Evolutionary conservation across 1,284 basidiomycete species (phyloP), one percentile per base, ranked within the genome.

Genomic region (Apiotrichum montevideense): DNA sequence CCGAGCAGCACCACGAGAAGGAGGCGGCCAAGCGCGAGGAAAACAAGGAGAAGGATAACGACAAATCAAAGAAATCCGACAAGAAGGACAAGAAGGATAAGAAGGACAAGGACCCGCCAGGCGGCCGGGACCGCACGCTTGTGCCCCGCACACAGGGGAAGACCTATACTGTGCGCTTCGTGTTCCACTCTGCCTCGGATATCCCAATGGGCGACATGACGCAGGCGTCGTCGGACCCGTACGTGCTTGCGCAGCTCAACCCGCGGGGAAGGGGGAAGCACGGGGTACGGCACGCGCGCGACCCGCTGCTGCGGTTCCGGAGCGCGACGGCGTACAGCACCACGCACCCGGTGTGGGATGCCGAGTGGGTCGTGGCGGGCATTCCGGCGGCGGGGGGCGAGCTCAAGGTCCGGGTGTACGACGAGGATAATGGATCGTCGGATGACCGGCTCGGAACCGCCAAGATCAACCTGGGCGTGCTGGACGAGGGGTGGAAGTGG

Each of bases 381-480:
- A 67, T 80, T 1, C 80, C 80, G 1, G 62, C 61, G 6, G 65
- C 68, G 1, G 80, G 79, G 0, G 74, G 79, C 52, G 62, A 58
- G 7, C 65, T 82, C 32, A 69, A 68, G 3, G 61, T 77, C 34
- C 61, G 65, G 21, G 65, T 81, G 29, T 69, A 71, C 55, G 80
- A 82, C 63, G 80, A 81, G 58, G 80, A 82, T 64, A 67, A 70
- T 2, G 73, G 72, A 3, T 70, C 78, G 54, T 70, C 74, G 52
- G 80, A 82, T 68, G 80, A 82, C 66, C 59, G 73, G 8, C 71
- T 81, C 4, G 80, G 80, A 4, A 75, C 75, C 60, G 66, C 78
- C 13, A 56, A 66, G 15, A 35, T 71, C 3, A 37, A 47, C 40
- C 65, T 64, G 0, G 71, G 70, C 6, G 13, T 15, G n/a, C 52